phyloP scores from a whole-genome alignment of 2,329 filamentous ascomycete species.

The Ophiostoma pallidulum region DNA sequence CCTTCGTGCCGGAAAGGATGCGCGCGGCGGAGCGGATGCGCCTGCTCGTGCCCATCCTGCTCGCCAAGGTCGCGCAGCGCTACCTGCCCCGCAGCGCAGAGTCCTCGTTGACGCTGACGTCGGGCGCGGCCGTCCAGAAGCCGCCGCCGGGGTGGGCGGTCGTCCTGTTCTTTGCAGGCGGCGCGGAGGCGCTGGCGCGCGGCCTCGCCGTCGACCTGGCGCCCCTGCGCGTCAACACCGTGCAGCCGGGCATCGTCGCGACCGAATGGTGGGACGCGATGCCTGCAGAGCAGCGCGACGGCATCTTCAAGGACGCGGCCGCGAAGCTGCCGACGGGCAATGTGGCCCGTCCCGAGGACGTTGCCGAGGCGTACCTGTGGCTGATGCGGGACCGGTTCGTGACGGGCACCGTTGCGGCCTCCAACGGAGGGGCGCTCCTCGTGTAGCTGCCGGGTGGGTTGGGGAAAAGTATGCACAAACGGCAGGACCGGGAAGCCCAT shows the following conservation, averaged over 20 bases:
- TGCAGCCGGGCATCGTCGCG: conserved; percentile 44
- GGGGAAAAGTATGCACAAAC: too few species aligned
- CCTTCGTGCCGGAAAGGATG: conserved; percentile 21
- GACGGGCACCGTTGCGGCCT: conserved; percentile 19
- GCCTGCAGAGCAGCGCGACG: conserved; percentile 17
- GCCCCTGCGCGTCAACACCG: conserved; percentile 54
- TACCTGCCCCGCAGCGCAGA: conserved; percentile 26
- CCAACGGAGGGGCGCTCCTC: conserved; percentile 10
- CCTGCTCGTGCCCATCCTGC: conserved; percentile 24
- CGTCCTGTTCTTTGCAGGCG: conserved; percentile 38
- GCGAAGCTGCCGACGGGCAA: conserved; percentile 16
- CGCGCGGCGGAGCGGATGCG: conserved; percentile 22
- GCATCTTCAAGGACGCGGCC: conserved; percentile 17
- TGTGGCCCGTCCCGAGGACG: conserved; percentile 19
- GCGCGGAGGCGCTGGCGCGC: conserved; percentile 42
- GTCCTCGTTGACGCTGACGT: conserved; percentile 46
- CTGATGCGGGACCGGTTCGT: conserved; percentile 22
- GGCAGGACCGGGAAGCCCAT: too few species aligned
- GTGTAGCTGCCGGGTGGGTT: background rate
- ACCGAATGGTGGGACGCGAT: conserved; percentile 34
- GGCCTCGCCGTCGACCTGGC: conserved; percentile 53
- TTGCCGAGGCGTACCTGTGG: conserved; percentile 24
- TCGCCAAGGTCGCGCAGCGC: conserved; percentile 25
- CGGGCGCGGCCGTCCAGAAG: conserved; percentile 40
- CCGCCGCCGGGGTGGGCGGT: conserved; percentile 44